These are phyloP conservation scores for Pleodorina starrii DNA, from an alignment of 139 green algal genomes.

Conservation along the genomic window DNA sequence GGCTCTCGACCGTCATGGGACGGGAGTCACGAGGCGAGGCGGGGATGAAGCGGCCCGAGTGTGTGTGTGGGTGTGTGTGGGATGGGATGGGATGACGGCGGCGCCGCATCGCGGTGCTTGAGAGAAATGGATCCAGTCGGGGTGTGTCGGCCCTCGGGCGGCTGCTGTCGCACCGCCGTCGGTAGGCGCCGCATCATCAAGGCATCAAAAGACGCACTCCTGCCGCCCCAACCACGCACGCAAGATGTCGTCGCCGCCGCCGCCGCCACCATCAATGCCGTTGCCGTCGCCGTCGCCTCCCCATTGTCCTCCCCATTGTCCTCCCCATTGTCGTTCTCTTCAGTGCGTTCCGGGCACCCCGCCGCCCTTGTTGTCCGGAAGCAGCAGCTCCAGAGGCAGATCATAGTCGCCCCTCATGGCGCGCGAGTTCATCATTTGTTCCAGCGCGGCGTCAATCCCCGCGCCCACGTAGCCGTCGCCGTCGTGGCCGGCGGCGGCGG, in stretches of 20 bases:
- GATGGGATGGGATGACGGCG: too few species aligned
- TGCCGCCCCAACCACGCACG: too few species aligned
- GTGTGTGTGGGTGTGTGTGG: too few species aligned
- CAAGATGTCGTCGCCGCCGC: neutral
- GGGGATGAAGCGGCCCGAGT: too few species aligned
- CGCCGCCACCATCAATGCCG: neutral
- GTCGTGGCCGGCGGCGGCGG: neutral
- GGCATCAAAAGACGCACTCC: too few species aligned
- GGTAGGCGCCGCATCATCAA: too few species aligned
- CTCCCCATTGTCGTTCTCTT: neutral
- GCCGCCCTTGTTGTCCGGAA: neutral
- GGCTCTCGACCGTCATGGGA: too few species aligned
- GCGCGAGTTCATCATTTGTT: slow-evolving; percentile 6
- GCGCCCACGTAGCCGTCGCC: neutral
- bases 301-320: neutral
- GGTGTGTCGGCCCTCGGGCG: too few species aligned
- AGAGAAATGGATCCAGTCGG: too few species aligned
- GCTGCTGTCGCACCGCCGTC: too few species aligned
- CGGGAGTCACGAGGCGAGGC: too few species aligned
- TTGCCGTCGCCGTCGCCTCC: neutral
- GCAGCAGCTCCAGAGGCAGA: slow-evolving; percentile 19
- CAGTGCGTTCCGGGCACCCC: neutral
- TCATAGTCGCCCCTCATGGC: slow-evolving; percentile 33
- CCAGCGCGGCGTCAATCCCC: slow-evolving; percentile 12
- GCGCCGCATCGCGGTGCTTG: too few species aligned